Evolutionary conservation across 164 flowering plant species (phyloP), one percentile per base, ranked within the genome.

Genomic region (Vitis rotundifolia): DNA sequence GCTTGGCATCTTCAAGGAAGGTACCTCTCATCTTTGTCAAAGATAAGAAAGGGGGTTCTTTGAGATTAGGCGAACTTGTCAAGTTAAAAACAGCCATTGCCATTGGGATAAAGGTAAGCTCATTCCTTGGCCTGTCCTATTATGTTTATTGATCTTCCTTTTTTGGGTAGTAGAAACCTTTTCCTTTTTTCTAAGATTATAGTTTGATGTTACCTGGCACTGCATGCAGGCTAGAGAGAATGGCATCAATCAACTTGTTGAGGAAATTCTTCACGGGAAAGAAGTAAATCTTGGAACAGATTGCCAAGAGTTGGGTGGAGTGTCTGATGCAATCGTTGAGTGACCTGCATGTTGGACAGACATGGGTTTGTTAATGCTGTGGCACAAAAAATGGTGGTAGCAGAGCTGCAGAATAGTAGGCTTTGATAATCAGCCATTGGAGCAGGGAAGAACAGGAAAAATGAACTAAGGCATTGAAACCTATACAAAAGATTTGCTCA

Each of bases 31-130:
- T 91, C 49, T 75, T 68, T 68, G 77, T 90, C 52, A 86, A 74
- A 70, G 96, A 91, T 71, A 78, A 78, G 11, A 87, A 82, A 66
- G 80, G 71, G 13, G 93, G 94, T 50, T 91, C 97, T 26, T 64
- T 88, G 49, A 85, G 91, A 76, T 81, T 91, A 67, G 98, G 98
- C 22, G 87, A 89, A 72, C 76, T 91, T 31, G 85, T 91, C 56
- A 83, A 89, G 70, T 70, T 91, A n/a, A 94, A 88, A 81, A 88
- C 96, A 5, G 91, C 98, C 19, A 82, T 90, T n/a, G 91, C 92
- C 11, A 73, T 94, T 64, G 97, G 98, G 37, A 75, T 94, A 7
- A 94, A 94, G 89, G 98, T 89, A 37, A 71, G 49, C 60, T 37
- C 44, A 37, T 37, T 37, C 44, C 44, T 37, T 37, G 44, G 44